Conservation (phyloP, 2,329 filamentous ascomycete species). For the Fonsecaea monophora region DNA sequence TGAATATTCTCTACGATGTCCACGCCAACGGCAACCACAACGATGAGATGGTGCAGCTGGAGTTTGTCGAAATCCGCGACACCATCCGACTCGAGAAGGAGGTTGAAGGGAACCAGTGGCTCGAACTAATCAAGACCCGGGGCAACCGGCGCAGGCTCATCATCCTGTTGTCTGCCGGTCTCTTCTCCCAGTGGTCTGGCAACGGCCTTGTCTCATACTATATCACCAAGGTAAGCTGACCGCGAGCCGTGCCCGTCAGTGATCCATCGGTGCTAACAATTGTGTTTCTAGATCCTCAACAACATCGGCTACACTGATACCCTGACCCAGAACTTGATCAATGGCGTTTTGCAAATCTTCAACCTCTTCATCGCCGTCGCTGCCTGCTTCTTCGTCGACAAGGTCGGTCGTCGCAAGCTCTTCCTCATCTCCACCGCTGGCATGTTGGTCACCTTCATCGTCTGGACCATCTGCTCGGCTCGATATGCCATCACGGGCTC, state of each 20-base stretch:
- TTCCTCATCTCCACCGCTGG: slow-evolving; percentile 52
- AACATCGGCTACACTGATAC: slow-evolving; percentile 48
- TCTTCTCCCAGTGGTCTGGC: slow-evolving; percentile 66
- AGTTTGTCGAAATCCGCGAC: slow-evolving; percentile 70
- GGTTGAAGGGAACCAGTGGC: slow-evolving; percentile 58
- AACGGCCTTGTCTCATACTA: slow-evolving; percentile 55
- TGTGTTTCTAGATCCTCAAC: slow-evolving; percentile 39
- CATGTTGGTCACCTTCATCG: slow-evolving; percentile 54
- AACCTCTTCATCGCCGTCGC: slow-evolving; percentile 48
- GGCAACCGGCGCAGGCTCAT: slow-evolving; percentile 57
- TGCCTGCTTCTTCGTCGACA: slow-evolving; percentile 52
- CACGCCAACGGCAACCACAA: slow-evolving; percentile 52
- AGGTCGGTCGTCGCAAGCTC: slow-evolving; percentile 52
- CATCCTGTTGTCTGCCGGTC: slow-evolving; percentile 58
- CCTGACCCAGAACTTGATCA: slow-evolving; percentile 51
- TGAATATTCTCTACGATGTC: slow-evolving; percentile 45
- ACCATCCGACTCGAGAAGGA: slow-evolving; percentile 66
- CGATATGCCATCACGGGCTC: slow-evolving; percentile 45
- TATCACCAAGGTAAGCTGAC: slow-evolving; percentile 43
- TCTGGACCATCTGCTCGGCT: slow-evolving; percentile 52
- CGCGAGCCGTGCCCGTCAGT: no score
- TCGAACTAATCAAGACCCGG: slow-evolving; percentile 67
- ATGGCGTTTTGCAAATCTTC: slow-evolving; percentile 50
- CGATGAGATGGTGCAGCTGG: slow-evolving; percentile 65
- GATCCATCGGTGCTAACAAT: no score